phyloP scores from a whole-genome alignment of 192 early-diverging fungal species.

The Chytriomyces hyalinus region DNA sequence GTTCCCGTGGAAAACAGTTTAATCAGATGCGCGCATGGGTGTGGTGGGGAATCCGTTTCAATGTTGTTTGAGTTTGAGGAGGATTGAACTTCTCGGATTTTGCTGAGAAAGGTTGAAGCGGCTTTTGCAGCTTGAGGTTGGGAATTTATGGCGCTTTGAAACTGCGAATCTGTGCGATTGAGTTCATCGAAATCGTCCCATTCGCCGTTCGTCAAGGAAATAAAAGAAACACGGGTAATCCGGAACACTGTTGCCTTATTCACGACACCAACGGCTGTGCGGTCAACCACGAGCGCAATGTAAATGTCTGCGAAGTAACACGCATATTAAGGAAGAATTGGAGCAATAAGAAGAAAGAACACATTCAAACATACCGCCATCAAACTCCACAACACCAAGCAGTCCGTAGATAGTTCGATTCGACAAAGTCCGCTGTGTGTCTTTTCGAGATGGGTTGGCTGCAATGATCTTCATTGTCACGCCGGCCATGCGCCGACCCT shows the following conservation, averaged over 20 bases:
- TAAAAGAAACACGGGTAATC: constrained; percentile 74
- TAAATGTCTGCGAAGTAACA: constrained; percentile 40
- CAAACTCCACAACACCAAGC: not conserved
- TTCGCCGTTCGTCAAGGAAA: constrained; percentile 74
- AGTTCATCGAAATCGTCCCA: constrained; percentile 66
- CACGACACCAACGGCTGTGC: constrained; percentile 35
- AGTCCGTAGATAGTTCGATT: not conserved
- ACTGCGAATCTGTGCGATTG: constrained; percentile 18
- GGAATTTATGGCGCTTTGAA: constrained; percentile 49
- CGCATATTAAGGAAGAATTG: not conserved
- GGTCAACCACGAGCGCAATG: constrained; percentile 52
- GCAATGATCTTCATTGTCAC: not conserved
- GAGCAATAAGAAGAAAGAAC: not conserved
- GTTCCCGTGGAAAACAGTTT: constrained; percentile 83
- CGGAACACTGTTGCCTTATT: constrained; percentile 69
- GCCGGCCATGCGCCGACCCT: not conserved
- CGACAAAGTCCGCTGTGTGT: not conserved
- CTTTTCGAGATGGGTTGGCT: not conserved
- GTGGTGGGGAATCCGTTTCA: constrained; percentile 34
- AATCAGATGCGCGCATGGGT: constrained; percentile 78
- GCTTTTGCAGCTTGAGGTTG: constrained; percentile 42
- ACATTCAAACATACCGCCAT: not conserved
- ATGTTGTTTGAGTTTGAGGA: not conserved
- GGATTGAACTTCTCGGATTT: not conserved
- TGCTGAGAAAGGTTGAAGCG: constrained; percentile 13